A percentile compares a stretch with the other conserved stretches of the same genome.
Evolutionary conservation across 495 filamentous ascomycete species (phyloP).

Genomic region (Aspergillus affinis): DNA sequence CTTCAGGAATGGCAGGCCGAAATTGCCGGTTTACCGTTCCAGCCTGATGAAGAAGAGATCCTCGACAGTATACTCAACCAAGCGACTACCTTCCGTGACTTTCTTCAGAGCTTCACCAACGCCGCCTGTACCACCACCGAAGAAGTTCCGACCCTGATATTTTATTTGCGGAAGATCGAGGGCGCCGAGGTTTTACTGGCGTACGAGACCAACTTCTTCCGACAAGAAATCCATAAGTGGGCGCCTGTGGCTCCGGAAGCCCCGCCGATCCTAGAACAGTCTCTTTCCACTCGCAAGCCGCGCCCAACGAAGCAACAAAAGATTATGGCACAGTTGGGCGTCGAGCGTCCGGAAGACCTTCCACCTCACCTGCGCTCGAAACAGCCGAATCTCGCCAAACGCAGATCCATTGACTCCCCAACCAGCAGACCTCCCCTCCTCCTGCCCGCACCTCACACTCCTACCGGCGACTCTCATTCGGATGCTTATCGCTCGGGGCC

Average conservation of each 20-base stretch:
- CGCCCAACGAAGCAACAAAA: conserved; percentile 97
- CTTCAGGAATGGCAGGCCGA: conserved; percentile 85
- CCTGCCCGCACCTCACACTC: conserved; percentile 29
- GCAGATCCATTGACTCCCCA: conserved; percentile 41
- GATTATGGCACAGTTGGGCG: conserved; percentile 81
- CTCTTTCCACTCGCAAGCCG: conserved; percentile 93
- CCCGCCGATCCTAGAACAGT: conserved; percentile 79
- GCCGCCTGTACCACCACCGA: conserved; percentile 75
- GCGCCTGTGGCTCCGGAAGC: conserved; percentile 81
- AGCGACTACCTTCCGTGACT: conserved; percentile 79
- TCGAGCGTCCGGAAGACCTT: conserved; percentile 84
- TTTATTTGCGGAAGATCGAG: conserved; percentile 97
- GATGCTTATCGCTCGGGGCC: conserved; percentile 29
- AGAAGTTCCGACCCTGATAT: conserved; percentile 87
- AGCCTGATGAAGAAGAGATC: conserved; percentile 89
- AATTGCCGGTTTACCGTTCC: conserved; percentile 81
- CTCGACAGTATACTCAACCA: conserved; percentile 81
- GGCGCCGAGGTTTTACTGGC: conserved; percentile 92
- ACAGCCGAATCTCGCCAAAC: conserved; percentile 47
- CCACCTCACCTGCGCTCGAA: conserved; percentile 78
- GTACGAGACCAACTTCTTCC: conserved; percentile 95
- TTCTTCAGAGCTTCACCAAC: conserved; percentile 77
- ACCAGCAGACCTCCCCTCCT: conserved; percentile 24
- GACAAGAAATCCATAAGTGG: conserved; percentile 95
- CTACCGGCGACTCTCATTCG: conserved; percentile 24